These are phyloP conservation scores for Neocallimastix lanati DNA, from an alignment of 192 early-diverging fungal genomes.

Conservation along the genomic window DNA sequence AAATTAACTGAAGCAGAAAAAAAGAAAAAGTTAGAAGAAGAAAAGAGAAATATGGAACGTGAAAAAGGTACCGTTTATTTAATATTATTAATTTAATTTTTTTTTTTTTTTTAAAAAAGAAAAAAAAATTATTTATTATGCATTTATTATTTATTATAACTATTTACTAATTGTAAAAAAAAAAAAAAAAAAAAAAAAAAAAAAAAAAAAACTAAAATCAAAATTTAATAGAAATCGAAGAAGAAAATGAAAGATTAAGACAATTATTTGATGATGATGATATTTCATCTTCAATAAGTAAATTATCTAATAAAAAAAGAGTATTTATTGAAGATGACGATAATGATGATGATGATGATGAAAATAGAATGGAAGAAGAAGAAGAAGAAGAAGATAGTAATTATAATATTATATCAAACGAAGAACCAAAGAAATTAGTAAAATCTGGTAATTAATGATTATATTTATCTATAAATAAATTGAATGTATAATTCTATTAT, in stretches of 20 bases:
- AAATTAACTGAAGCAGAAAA: neutral
- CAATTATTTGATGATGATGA: neutral
- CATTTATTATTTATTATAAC: too few species aligned
- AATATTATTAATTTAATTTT: too few species aligned
- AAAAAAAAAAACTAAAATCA: neutral
- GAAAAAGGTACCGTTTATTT: neutral
- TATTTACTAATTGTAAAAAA: too few species aligned
- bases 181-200: too few species aligned
- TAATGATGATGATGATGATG: neutral
- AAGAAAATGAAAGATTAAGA: neutral
- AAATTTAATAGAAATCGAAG: neutral
- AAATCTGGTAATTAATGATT: neutral
- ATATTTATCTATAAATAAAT: too few species aligned
- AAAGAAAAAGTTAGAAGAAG: neutral
- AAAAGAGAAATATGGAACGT: neutral
- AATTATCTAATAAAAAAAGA: neutral
- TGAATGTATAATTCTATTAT: too few species aligned
- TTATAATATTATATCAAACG: neutral
- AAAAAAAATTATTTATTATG: too few species aligned
- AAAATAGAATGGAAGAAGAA: too few species aligned
- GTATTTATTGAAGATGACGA: neutral
- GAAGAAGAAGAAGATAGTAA: neutral
- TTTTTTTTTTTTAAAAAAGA: too few species aligned
- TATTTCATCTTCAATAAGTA: neutral
- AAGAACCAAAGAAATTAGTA: neutral